These are phyloP conservation scores for Pilasporangium apinafurcum DNA, from an alignment of 352 stramenopile species.

Conservation along the genomic window DNA sequence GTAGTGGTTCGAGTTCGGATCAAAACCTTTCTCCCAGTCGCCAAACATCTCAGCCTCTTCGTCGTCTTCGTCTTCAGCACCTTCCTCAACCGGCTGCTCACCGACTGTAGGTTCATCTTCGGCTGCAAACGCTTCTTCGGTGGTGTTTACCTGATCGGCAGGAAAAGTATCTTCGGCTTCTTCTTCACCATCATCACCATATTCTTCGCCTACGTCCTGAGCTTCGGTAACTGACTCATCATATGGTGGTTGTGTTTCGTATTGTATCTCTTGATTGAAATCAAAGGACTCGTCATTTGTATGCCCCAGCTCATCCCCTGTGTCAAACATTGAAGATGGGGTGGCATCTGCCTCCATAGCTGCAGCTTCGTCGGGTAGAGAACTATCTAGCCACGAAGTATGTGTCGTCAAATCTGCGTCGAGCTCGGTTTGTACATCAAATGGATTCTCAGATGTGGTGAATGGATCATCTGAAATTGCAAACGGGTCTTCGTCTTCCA, in stretches of 20 bases:
- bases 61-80: conserved; percentile 58
- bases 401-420: neutral
- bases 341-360: neutral
- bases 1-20: conserved; percentile 75
- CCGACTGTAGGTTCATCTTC: conserved; percentile 4
- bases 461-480: too few relatives aligned
- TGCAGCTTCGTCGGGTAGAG: too few relatives aligned
- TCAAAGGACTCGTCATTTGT: too few relatives aligned
- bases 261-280: too few relatives aligned
- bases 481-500: too few relatives aligned
- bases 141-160: neutral
- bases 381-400: too few relatives aligned
- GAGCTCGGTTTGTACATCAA: neutral
- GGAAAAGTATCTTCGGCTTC: neutral
- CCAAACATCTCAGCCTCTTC: conserved; percentile 73
- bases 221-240: too few relatives aligned
- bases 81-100: conserved; percentile 17
- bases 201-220: neutral
- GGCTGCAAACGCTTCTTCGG: conserved; percentile 6
- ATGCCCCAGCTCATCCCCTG: too few relatives aligned
- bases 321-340: too few relatives aligned
- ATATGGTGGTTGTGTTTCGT: too few relatives aligned
- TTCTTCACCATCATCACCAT: conserved; percentile 2
- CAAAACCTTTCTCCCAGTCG: conserved; percentile 84
- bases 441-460: neutral